Evolutionary conservation across 208 protist species (phyloP), one percentile per base, ranked within the genome.

Genomic region (Porcisia deanei): DNA sequence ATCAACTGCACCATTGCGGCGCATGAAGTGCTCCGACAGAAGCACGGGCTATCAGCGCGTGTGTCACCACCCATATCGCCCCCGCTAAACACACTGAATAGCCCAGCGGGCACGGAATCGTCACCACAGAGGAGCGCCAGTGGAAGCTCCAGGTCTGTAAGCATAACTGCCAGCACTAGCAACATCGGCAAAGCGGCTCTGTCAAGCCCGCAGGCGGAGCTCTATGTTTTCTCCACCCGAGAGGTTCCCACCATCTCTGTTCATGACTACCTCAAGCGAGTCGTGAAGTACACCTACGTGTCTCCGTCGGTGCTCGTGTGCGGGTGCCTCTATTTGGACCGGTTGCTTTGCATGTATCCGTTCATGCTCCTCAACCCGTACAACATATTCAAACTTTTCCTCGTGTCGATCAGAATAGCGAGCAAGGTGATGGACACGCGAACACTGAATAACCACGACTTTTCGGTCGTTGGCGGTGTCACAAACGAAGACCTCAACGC

Each of bases 381-480:
- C 43, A 94, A 91, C 66, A 39, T 86, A 22, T 94, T 89, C 81
- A 93, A 93, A 75, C 71, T 96, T 14, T 80, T 94, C 61, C 76
- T 89, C 34, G 74, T 75, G 25, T 80, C 89, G 22, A 73, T 85
- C 39, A 87, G 92, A 41, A 71, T 94, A 5, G 81, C 85, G 20
- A 91, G 85, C 67, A 96, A 96, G 69, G 69, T 94, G 25, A 83
- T 93, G 74, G 92, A 96, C 76, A 89, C 89, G 25, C 83, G 92
- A 55, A 90, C 85, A 16, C 78, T 96, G 1, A 94, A 83, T 75
- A 94, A 94, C 71, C 91, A 90, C 67, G 82, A 92, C 81, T 94
- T 94, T 74, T 86, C 92, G 20, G 63, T 80, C 60, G 79, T 94
- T 14, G 83, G 84, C 66, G 89, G 90, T 22, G 58, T 97, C 37